Evolutionary conservation across 2,329 filamentous ascomycete species (phyloP).

Genomic region (Stagonosporopsis chrysanthemi): DNA sequence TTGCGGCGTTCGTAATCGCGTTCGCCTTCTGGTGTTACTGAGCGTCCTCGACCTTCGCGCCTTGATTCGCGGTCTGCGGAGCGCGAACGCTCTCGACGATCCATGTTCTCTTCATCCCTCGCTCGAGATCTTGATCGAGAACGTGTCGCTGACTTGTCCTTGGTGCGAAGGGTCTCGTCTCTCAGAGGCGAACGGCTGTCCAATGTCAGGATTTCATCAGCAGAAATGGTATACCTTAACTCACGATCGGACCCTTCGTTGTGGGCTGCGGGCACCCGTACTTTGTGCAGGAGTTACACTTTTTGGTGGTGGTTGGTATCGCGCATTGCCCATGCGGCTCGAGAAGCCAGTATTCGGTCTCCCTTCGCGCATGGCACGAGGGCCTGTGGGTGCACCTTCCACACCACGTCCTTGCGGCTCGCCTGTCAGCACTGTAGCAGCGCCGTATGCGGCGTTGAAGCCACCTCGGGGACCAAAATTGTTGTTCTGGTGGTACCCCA

Average conservation of each 20-base stretch:
- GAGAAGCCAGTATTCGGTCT: conserved; percentile 81
- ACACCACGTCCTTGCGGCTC: conserved; percentile 63
- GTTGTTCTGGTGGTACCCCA: conserved; percentile 47
- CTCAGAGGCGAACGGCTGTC: conserved; percentile 43
- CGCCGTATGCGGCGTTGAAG: conserved; percentile 50
- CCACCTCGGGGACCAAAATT: conserved; percentile 56
- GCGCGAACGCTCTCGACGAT: conserved; percentile 31
- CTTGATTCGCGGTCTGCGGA: conserved; percentile 57
- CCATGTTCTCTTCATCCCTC: conserved; percentile 27
- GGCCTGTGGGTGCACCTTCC: conserved; percentile 82
- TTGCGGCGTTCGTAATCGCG: conserved; percentile 47
- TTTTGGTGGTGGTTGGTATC: conserved; percentile 35
- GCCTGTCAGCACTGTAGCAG: conserved; percentile 48
- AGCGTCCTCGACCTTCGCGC: conserved; percentile 59
- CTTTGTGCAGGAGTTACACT: conserved; percentile 33
- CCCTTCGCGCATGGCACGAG: conserved; percentile 92
- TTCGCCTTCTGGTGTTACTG: conserved; percentile 53
- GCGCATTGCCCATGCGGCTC: conserved; percentile 58
- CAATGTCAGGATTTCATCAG: conserved; percentile 10
- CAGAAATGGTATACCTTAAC: conserved; percentile 13
- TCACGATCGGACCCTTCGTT: conserved; percentile 42
- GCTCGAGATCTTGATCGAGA: conserved; percentile 49
- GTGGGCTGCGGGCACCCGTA: conserved; percentile 32
- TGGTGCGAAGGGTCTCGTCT: conserved; percentile 44
- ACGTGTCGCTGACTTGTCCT: conserved; percentile 52